Conservation (phyloP, 371 early-diverging fungal genomes). For the Saksenaea oblongispora region DNA sequence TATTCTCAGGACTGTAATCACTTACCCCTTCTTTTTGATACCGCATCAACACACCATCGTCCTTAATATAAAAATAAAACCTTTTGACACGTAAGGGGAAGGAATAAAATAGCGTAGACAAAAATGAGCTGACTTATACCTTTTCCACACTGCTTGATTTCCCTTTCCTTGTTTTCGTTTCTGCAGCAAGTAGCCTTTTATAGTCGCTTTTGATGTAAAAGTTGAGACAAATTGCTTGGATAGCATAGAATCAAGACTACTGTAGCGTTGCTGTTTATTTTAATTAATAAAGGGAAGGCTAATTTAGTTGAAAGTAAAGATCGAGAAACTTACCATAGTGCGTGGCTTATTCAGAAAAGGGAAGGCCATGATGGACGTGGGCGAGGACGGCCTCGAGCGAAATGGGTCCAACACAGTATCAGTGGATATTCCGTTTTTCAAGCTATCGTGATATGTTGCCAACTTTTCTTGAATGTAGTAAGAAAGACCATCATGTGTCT, state of each 20-base stretch:
- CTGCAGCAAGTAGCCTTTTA: constrained; percentile 23
- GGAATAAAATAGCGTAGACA: not conserved
- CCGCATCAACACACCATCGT: constrained; percentile 30
- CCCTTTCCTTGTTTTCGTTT: constrained; percentile 12
- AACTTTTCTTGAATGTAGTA: constrained; percentile 32
- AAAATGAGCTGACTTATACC: constrained; percentile 20
- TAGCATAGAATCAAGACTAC: constrained; percentile 25
- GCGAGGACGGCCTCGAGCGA: constrained; percentile 16
- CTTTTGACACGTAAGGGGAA: constrained; percentile 8
- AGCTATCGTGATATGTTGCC: constrained; percentile 21
- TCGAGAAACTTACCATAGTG: constrained; percentile 13
- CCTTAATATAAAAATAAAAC: constrained; percentile 27
- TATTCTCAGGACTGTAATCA: not conserved
- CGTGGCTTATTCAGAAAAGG: constrained; percentile 26
- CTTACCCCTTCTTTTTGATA: constrained; percentile 13
- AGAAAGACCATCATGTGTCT: constrained; percentile 20
- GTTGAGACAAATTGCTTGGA: constrained; percentile 6
- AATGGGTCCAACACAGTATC: constrained; percentile 5
- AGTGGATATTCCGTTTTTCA: constrained; percentile 15
- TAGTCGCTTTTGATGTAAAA: constrained; percentile 7
- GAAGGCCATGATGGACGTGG: constrained; percentile 19
- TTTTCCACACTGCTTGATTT: constrained; percentile 25
- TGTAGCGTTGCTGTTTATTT: constrained; percentile 23
- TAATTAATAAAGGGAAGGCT: not conserved
- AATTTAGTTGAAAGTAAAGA: not conserved